Base-by-base conservation (phyloP, 2,329 filamentous ascomycete genomes). In the Amphichorda felina region DNA sequence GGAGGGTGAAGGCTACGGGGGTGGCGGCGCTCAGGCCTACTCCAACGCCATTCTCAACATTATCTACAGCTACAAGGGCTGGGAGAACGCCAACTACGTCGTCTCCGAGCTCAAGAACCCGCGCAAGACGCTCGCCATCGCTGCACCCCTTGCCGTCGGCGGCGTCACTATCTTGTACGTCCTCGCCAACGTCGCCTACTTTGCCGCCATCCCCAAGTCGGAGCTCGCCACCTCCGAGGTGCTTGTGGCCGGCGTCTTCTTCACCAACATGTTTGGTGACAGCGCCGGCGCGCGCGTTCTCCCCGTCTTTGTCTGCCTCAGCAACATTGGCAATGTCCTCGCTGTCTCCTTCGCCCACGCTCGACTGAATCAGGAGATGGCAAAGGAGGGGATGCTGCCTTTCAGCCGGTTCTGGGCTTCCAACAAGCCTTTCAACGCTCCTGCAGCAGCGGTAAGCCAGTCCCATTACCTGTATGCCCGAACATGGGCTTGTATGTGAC, bases 391-490 rank as follows among this genome's bases (percentile, higher is more conserved):
- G 0, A 59, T 84, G 5, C 48, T 84, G 11, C 80, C 80, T 0
- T 79, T 68, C 37, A 75, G 72, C 40, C 63, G 64, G 3, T 71
- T 84, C 50, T 83, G 75, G 73, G 79, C 79, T 0, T 81, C 75
- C 4, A 79, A 76, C 47, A 72, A 69, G 54, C 80, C 79, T 0
- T 79, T 76, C 41, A 74, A 77, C 38, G 68, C 79, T 0, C 79
- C 79, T 0, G 66, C 72, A n/a, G 60, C 73, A 6, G 57, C 67
- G 9, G 61, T 64, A 53, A 46, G 57, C 56, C 4, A 16, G 10
- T 14, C 7, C 8, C 30, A 3, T 32, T 17, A 11, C n/a, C 26
- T n/a, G 11, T 16, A 30, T 17, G 29, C 13, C n/a, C 10, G 16
- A 15, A 22, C 11, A 1, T n/a, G 18, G 22, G 21, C 4, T n/a